These are phyloP conservation scores for Lasiodiplodia hormozganensis DNA, from an alignment of 2,329 filamentous ascomycete genomes.

Conservation along the genomic window DNA sequence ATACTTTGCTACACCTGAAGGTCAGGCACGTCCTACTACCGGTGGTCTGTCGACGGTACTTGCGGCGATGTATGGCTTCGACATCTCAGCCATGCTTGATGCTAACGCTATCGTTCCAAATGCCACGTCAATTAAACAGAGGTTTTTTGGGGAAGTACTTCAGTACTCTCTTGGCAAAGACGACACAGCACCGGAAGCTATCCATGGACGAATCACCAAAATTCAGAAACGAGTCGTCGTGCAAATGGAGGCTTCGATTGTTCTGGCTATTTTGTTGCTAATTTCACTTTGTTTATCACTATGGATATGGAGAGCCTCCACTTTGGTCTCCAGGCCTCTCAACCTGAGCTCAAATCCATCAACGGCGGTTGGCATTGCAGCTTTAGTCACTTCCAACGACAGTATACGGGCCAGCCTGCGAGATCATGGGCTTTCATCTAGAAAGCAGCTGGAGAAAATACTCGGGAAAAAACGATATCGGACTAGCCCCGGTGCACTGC, in stretches of 20 bases:
- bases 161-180: slow-evolving; percentile 30
- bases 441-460: background rate
- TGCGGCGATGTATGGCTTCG: background rate
- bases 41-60: background rate
- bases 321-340: background rate
- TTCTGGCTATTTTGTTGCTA: background rate
- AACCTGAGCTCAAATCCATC: background rate
- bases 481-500: background rate
- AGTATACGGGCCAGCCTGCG: too few species aligned
- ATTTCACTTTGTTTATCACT: background rate
- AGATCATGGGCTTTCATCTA: too few species aligned
- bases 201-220: background rate
- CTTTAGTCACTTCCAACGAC: background rate
- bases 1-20: background rate
- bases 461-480: background rate
- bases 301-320: background rate
- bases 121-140: slow-evolving; percentile 33
- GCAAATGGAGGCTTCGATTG: background rate
- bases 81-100: background rate
- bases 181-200: background rate
- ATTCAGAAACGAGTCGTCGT: background rate
- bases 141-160: slow-evolving; percentile 34
- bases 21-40: background rate
- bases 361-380: background rate
- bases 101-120: background rate